These are phyloP conservation scores for Meira nashicola DNA, from an alignment of 1,284 basidiomycete species.

Conservation along the genomic window DNA sequence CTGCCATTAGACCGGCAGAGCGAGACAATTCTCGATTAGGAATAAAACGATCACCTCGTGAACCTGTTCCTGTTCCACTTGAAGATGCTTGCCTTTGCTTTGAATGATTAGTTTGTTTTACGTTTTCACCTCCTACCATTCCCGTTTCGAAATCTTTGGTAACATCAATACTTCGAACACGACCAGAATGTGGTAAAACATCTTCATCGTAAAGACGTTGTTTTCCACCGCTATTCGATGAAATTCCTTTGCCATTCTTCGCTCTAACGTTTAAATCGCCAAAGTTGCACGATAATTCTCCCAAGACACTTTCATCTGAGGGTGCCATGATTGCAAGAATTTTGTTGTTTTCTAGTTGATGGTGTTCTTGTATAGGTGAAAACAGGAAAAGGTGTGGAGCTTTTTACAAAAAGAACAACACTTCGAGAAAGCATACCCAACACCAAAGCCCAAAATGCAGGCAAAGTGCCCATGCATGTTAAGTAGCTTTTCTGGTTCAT, in stretches of 20 bases:
- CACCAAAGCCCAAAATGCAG: too few relatives aligned
- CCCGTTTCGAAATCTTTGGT: neutral
- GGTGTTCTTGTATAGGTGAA: too few relatives aligned
- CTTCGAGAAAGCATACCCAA: too few relatives aligned
- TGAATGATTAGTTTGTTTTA: too few relatives aligned
- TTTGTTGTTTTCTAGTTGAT: too few relatives aligned
- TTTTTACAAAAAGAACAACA: too few relatives aligned
- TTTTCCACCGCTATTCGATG: neutral
- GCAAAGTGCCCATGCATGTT: too few relatives aligned
- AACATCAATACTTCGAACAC: neutral
- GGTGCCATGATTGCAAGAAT: neutral
- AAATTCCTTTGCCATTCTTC: too few relatives aligned
- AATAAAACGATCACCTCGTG: constrained; percentile 46
- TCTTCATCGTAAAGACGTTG: neutral
- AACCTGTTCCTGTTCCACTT: neutral
- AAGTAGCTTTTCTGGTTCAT: too few relatives aligned
- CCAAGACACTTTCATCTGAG: neutral
- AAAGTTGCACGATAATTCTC: neutral
- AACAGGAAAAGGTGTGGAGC: too few relatives aligned
- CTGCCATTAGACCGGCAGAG: constrained; percentile 21
- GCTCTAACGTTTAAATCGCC: neutral
- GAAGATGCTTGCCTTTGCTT: neutral
- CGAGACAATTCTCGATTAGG: constrained; percentile 43
- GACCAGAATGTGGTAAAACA: neutral
- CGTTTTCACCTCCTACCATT: too few relatives aligned